These are phyloP conservation scores for Clavispora fructus DNA, from an alignment of 805 yeast species.

Conservation along the genomic window DNA sequence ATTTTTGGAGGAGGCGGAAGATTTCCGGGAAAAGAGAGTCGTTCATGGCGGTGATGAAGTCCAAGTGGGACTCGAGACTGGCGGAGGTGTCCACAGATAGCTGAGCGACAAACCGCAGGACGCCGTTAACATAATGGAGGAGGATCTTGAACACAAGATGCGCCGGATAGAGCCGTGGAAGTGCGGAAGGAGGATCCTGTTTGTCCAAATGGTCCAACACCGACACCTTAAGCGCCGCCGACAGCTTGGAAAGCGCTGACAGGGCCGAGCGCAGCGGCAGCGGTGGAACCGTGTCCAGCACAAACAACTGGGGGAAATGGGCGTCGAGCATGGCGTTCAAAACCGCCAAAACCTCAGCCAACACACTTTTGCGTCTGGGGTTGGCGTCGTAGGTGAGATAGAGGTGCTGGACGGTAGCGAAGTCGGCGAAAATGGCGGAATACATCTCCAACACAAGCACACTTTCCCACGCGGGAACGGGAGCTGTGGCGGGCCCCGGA, in stretches of 20 bases:
- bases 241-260: conserved; percentile 33
- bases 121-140: conserved; percentile 60
- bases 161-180: conserved; percentile 55
- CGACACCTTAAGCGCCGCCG: conserved; percentile 46
- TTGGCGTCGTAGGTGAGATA: conserved; percentile 57
- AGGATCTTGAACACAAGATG: conserved; percentile 52
- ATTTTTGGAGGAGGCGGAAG: conserved; percentile 26
- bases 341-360: conserved; percentile 47
- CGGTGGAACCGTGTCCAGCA: conserved; percentile 17
- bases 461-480: conserved; percentile 56
- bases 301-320: conserved; percentile 19
- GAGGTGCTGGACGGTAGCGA: conserved; percentile 44
- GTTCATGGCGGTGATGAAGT: conserved; percentile 30
- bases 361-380: conserved; percentile 52
- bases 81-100: conserved; percentile 26
- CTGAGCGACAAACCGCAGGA: conserved; percentile 48
- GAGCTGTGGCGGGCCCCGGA: not conserved
- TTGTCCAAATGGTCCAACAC: conserved; percentile 79
- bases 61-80: conserved; percentile 29
- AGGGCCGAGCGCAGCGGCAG: conserved; percentile 11
- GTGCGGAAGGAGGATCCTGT: conserved; percentile 60
- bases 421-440: conserved; percentile 54
- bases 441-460: conserved; percentile 70
- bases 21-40: conserved; percentile 24
- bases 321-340: conserved; percentile 25